Base-by-base conservation (phyloP, 352 stramenopile genomes). In the Phytophthora citrophthora region DNA sequence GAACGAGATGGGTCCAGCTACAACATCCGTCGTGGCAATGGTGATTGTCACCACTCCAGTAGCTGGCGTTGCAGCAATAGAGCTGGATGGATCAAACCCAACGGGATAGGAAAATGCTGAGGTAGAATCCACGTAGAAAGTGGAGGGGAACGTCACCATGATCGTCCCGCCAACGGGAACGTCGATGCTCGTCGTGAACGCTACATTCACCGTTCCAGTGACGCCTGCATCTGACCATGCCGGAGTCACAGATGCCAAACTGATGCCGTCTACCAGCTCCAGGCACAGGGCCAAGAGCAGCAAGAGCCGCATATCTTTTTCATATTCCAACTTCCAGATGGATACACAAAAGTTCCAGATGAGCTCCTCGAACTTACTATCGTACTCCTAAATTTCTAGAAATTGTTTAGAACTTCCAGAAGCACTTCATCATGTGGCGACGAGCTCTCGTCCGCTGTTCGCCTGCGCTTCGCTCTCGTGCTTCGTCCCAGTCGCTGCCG, bases 111-210 rank as follows among this genome's bases (percentile, higher is more conserved):
- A 38, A n/a, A 82, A 36, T 0, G 57, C 20, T 1, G 72, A 68
- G 9, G 60, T n/a, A 0, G 70, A 59, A 9, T 60, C 55, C 32
- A 89, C 74, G 27, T 73, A 77, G 61, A 88, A 92, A 5, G 67
- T 67, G 6, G 73, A 43, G 1, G 83, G 77, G 56, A 90, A 92
- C 10, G 68, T 68, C 31, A 92, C 50, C 5, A 72, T 61, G 49
- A 92, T 73, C 34, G 72, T 38, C 1, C 83, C 83, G 13, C 70
- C 77, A 13, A 83, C 57, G 0, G 80, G 83, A 1, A 88, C 56
- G 2, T 27, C 50, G 0, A 51, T 31, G 9, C 48, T 55, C 3
- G 64, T 78, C 12, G 73, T 80, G 61, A 92, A 82, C 5, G 49
- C 27, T 32, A 90, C 54, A 13, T 60, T 36, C 24, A 72, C 70